Conservation (phyloP, 106 monocot genomes). For the Gastrodia elata region DNA sequence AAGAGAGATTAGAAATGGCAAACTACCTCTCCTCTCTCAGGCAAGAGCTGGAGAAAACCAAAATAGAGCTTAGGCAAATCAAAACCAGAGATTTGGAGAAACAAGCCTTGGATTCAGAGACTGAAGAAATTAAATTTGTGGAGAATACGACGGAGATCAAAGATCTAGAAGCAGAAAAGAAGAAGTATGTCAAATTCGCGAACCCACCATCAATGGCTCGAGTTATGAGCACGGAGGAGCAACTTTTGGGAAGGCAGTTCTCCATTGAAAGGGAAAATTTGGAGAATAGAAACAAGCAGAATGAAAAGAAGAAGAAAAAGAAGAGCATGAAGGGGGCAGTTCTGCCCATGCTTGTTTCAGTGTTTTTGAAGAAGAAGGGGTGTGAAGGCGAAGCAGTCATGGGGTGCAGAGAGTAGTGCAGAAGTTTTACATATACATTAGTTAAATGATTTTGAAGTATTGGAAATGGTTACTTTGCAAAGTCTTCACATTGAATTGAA, state of each 20-base stretch:
- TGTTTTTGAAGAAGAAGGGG: slow-evolving; percentile 42
- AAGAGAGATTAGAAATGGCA: slow-evolving; percentile 40
- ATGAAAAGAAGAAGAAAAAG: slow-evolving; percentile 46
- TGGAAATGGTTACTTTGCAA: not conserved
- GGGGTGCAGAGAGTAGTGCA: not conserved
- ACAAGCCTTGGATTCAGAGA: slow-evolving; percentile 14
- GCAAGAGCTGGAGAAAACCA: slow-evolving; percentile 56
- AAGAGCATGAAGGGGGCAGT: no score
- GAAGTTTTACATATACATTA: not conserved
- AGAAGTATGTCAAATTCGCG: slow-evolving; percentile 49
- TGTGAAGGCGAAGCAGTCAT: not conserved
- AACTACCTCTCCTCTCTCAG: slow-evolving; percentile 30
- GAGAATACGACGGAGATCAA: slow-evolving; percentile 17
- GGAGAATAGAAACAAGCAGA: slow-evolving; percentile 12
- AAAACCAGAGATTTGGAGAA: slow-evolving; percentile 18
- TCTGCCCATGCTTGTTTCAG: slow-evolving; percentile 23
- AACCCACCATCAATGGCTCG: slow-evolving; percentile 26
- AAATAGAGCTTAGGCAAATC: slow-evolving; percentile 35
- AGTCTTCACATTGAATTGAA: not conserved
- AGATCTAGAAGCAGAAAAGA: slow-evolving; percentile 20
- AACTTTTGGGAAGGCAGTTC: slow-evolving; percentile 16
- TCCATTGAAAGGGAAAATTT: slow-evolving; percentile 10
- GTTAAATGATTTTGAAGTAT: not conserved
- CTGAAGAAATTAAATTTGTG: slow-evolving; percentile 33
- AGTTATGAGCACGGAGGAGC: slow-evolving; percentile 16